These are phyloP conservation scores for Russula sp. DNA, from an alignment of 768 basidiomycete species.

Conservation along the genomic window DNA sequence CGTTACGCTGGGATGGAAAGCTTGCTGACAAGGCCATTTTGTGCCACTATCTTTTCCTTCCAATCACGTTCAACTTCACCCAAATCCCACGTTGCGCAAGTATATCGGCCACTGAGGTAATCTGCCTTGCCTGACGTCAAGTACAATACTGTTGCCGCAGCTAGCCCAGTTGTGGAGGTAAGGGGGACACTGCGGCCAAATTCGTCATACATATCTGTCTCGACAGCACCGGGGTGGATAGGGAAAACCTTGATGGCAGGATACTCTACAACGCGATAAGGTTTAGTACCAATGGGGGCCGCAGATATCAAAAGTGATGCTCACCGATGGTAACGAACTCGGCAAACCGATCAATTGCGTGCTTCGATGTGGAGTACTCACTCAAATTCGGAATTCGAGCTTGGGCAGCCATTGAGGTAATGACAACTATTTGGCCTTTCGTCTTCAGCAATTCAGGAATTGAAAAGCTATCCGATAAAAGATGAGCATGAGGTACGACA, in stretches of 20 bases:
- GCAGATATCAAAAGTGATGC: background rate
- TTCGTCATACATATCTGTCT: background rate
- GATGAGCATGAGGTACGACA: background rate
- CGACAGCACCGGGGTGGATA: background rate
- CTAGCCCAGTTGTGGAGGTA: background rate
- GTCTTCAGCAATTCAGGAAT: conserved; percentile 8
- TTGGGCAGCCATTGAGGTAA: background rate
- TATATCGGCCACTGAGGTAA: conserved; percentile 3
- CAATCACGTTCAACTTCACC: too few species aligned
- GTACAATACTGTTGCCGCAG: conserved; percentile 2
- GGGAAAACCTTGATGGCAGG: conserved; percentile 4
- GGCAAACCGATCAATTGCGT: conserved; percentile 1
- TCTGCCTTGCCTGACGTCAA: conserved; percentile 2
- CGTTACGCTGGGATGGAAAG: background rate
- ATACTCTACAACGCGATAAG: background rate
- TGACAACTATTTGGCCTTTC: background rate
- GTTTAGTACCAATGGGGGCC: background rate
- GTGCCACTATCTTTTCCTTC: too few species aligned
- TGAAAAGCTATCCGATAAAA: background rate
- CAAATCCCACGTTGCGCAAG: conserved; percentile 3
- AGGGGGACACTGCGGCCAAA: background rate
- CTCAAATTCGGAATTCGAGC: background rate
- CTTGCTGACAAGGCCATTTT: conserved; percentile 5
- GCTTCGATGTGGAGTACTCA: conserved; percentile 12
- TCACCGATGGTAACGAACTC: conserved; percentile 12